A percentile compares a stretch with the other conserved stretches of the same genome.
phyloP scores from a whole-genome alignment of 2,329 filamentous ascomycete species.

The Mycocentrospora acerina region DNA sequence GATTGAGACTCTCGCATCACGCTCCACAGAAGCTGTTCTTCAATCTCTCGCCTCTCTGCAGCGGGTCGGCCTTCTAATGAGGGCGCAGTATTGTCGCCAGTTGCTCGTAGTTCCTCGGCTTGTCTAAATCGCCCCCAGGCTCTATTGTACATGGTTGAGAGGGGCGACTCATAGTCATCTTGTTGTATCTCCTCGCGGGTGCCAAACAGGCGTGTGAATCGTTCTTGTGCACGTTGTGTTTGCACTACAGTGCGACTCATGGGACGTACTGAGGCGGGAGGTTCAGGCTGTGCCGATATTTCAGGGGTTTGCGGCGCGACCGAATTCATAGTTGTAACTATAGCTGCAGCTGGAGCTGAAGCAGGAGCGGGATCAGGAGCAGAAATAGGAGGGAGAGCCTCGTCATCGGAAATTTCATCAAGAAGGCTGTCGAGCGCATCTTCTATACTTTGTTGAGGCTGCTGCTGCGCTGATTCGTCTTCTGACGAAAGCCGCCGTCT shows the following conservation, averaged over 20 bases:
- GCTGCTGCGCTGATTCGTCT: slow-evolving; percentile 14
- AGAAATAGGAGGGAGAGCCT: background rate
- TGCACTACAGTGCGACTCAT: slow-evolving; percentile 18
- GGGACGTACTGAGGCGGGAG: slow-evolving; percentile 6
- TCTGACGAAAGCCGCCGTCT: slow-evolving; percentile 25
- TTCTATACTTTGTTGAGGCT: slow-evolving; percentile 34
- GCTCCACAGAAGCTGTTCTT: slow-evolving; percentile 37
- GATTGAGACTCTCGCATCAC: slow-evolving; percentile 31
- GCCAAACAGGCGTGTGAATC: slow-evolving; percentile 46
- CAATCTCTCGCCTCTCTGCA: slow-evolving; percentile 31
- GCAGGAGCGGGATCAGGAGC: background rate
- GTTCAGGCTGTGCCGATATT: slow-evolving; percentile 5
- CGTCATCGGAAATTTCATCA: slow-evolving; percentile 26
- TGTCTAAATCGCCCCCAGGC: slow-evolving; percentile 47
- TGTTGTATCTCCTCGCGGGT: slow-evolving; percentile 50
- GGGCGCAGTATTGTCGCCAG: slow-evolving; percentile 22
- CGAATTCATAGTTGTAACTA: background rate
- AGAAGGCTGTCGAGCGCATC: slow-evolving; percentile 39
- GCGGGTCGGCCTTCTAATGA: slow-evolving; percentile 21
- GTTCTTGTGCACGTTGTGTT: slow-evolving; percentile 28
- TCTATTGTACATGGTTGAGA: slow-evolving; percentile 50
- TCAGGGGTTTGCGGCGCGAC: slow-evolving; percentile 1
- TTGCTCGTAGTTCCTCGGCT: slow-evolving; percentile 41
- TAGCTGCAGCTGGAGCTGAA: background rate
- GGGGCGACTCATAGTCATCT: slow-evolving; percentile 52